Evolutionary conservation across 305 asterid species (phyloP), one percentile per base, ranked within the genome.

Genomic region (Fraxinus angustifolia): DNA sequence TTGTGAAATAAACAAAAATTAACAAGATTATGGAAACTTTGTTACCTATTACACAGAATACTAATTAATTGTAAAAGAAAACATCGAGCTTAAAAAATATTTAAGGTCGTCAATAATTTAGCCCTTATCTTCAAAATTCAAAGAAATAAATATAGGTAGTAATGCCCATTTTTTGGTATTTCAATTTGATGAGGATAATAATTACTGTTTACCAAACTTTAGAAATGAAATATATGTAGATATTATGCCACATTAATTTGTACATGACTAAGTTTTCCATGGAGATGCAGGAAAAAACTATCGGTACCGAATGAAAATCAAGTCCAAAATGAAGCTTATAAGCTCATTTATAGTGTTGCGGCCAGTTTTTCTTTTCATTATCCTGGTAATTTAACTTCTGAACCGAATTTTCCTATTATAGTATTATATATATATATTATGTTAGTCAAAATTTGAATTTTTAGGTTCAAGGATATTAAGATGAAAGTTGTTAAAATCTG

Each of bases 331-430:
- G 90, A 88, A 82, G 75, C 76, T 48, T 28, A 65, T 3, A 6
- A 78, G 82, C 45, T 88, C 85, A 16, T 82, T 76, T 80, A 81
- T 85, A 62, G 81, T 88, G 84, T 38, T 81, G 76, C 85, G 91
- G 34, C 90, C 90, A n/a, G 19, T 90, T 79, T 85, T 77, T 81
- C 84, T 84, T 81, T 85, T 85, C 77, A 30, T 87, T 77, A 3
- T 85, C 23, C 45, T 87, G 89, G 92, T 87, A 81, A 68, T n/a
- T 40, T 40, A 40, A 30, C 40, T 76, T 79, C 40, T 0, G 56
- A 45, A 45, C 56, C 56, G 0, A 45, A 45, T 45, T 45, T 45
- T 45, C 56, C 1, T 45, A 12, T 45, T 12, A 45, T 45, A 3
- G n/a, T 45, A 45, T 45, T 45, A 45, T 45, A 45, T 5, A 3